Base-by-base conservation (phyloP, 2,329 filamentous ascomycete species). In the Fusarium bulbicola region DNA sequence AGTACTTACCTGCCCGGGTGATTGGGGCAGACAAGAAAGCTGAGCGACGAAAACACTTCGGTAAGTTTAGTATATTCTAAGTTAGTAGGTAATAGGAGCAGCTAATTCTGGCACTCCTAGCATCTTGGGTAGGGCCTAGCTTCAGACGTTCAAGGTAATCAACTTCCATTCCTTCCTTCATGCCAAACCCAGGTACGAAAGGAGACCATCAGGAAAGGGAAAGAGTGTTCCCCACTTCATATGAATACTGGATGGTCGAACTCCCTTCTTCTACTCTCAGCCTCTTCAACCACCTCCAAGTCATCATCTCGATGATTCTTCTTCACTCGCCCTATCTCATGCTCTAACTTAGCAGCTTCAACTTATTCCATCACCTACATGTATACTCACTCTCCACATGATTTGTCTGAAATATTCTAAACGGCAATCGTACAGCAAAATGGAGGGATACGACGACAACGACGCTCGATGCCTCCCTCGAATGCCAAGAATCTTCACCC, bases 401-500 rank as follows among this genome's bases (percentile, higher is more conserved):
- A 21, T 36, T 26, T 47, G 52, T 40, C 42, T 59, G 30, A 64
- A 30, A n/a, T 30, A 60, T 60, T 49, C 34, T 21, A 32, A 26
- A n/a, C 34, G n/a, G 18, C 24, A 40, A 20, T 58, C 26, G 46
- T 47, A 68, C 26, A 30, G 59, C 37, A 59, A 40, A 26, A 76
- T 76, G 68, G 77, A 71, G 77, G 70, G 59, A 46, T 32, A 74
- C 26, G 50, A 65, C 24, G 61, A 70, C 24, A 52, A 71, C 39
- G 60, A 47, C 16, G 43, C 52, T 8, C 63, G 64, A 34, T 77
- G 68, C 24, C 74, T 76, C 46, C 70, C 76, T 39, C 75, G 59
- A 18, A 64, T 72, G 9, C 72, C 75, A 8, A 72, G 62, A 30
- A 59, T 70, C 30, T 75, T 75, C 16, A 57, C 66, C 21, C 37